A percentile compares a stretch with the other conserved stretches of the same genome.
Evolutionary conservation across 495 filamentous ascomycete genomes (phyloP).

Genomic region (Xylaria nigripes): DNA sequence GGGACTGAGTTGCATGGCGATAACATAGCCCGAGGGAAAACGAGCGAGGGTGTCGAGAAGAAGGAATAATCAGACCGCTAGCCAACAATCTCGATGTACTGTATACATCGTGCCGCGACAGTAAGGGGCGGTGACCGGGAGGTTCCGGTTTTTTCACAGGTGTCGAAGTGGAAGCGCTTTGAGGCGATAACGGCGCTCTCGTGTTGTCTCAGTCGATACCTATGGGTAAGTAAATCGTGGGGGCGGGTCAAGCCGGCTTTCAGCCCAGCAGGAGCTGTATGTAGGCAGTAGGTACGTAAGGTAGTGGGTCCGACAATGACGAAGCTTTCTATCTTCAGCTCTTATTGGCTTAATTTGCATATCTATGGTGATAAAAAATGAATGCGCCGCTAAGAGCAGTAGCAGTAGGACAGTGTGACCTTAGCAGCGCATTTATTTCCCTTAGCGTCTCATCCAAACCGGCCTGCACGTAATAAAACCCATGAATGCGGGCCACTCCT

Average conservation of each 20-base stretch:
- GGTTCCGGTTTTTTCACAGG: not conserved
- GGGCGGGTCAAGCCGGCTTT: not conserved
- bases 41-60: not conserved
- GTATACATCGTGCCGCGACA: slow-evolving; percentile 10
- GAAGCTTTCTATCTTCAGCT: too few species aligned
- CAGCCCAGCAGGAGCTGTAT: not conserved
- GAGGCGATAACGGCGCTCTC: not conserved
- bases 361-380: too few species aligned
- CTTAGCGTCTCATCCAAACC: too few species aligned
- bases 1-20: slow-evolving; percentile 53
- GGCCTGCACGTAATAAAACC: too few species aligned
- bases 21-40: slow-evolving; percentile 24
- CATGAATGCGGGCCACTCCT: too few species aligned
- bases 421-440: too few species aligned
- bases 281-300: too few species aligned
- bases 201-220: slow-evolving; percentile 4
- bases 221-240: not conserved
- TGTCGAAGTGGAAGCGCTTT: not conserved
- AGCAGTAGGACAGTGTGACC: too few species aligned
- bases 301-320: too few species aligned
- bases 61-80: slow-evolving; percentile 2
- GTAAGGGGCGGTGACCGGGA: not conserved
- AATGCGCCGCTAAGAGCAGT: too few species aligned
- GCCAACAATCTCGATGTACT: not conserved
- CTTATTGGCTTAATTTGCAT: too few species aligned